Evolutionary conservation across 805 yeast genomes (phyloP), one percentile per base, ranked within the genome.

Genomic region (Starmerella vitae): DNA sequence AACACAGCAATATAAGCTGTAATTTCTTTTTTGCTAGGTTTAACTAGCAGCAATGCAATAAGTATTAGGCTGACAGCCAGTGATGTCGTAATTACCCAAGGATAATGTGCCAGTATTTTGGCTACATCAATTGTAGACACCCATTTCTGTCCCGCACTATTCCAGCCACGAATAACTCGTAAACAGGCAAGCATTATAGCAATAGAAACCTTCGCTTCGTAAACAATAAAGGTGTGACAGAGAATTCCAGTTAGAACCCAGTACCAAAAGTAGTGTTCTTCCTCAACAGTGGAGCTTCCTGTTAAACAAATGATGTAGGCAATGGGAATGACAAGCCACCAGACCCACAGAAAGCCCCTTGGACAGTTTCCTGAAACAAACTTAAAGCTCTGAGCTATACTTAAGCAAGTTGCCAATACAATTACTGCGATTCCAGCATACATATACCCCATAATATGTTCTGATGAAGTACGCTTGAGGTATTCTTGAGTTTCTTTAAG

Each of bases 181-280:
- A 59, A 56, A 17, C 39, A 21, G 20, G 37, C 51, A 37, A 21
- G 46, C 20, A 30, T 45, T 13, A 55, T 34, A 38, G 41, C 42
- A 46, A 54, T 14, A 2, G 24, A 18, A 6, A 38, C 18, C 18
- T 35, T 34, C 9, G 14, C n/a, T 15, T 14, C 15, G 12, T 28
- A 6, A 5, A 22, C 22, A 6, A 36, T 24, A 15, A 37, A 34
- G 3, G 37, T 20, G 8, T 29, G 15, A 43, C 36, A 43, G n/a
- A 49, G 46, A 0, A 47, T 9, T 8, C 68, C 66, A 0, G 71
- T 63, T 0, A 70, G 55, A 18, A 70, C 61, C 76, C 83, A 80
- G 82, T 93, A 91, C 98, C 98, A 91, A 14, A 86, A 58, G 54
- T 86, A 95, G 54, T 91, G 93, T 54, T 91, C 98, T 57, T 91